Percentiles rank a stretch among this genome's conserved stretches.
Evolutionary conservation across 1,284 basidiomycete species (phyloP).

Genomic region (Grifola frondosa): DNA sequence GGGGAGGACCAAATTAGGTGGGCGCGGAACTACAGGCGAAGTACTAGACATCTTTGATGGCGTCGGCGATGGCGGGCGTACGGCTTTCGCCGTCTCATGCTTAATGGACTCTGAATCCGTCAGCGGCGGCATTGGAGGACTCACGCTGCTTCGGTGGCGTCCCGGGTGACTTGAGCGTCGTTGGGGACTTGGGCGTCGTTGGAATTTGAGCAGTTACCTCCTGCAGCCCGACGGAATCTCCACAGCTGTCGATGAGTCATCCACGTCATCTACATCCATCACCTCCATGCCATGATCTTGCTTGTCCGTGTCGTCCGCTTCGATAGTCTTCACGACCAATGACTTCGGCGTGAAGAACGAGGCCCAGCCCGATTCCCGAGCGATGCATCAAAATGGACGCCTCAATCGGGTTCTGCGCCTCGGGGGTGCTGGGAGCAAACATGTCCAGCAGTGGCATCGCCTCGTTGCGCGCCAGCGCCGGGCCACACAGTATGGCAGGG

Average conservation of each 20-base stretch:
- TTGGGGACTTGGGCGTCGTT: conserved; percentile 13
- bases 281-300: conserved; percentile 55
- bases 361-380: conserved; percentile 52
- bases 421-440: too few species aligned
- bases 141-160: conserved; percentile 28
- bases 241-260: conserved; percentile 17
- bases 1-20: conserved; percentile 86
- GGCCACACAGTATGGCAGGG: too few species aligned
- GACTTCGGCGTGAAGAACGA: conserved; percentile 55
- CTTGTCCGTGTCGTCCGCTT: conserved; percentile 33
- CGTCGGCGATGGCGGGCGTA: conserved; percentile 43
- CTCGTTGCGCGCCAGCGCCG: too few species aligned
- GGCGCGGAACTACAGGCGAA: conserved; percentile 25
- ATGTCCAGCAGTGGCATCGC: too few species aligned
- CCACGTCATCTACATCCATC: conserved; percentile 68
- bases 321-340: conserved; percentile 42
- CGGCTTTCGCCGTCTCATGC: conserved; percentile 31
- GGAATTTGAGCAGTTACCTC: too few species aligned
- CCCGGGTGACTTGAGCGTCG: too few species aligned
- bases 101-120: conserved; percentile 46
- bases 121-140: conserved; percentile 35
- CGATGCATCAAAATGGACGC: conserved; percentile 35
- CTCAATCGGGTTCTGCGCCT: conserved; percentile 38
- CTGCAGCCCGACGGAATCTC: conserved; percentile 8
- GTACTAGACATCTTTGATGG: conserved; percentile 41